Evolutionary conservation across 202 grass and related monocot species (phyloP), one percentile per base, ranked within the genome.

Genomic region (Zoysia matrella): DNA sequence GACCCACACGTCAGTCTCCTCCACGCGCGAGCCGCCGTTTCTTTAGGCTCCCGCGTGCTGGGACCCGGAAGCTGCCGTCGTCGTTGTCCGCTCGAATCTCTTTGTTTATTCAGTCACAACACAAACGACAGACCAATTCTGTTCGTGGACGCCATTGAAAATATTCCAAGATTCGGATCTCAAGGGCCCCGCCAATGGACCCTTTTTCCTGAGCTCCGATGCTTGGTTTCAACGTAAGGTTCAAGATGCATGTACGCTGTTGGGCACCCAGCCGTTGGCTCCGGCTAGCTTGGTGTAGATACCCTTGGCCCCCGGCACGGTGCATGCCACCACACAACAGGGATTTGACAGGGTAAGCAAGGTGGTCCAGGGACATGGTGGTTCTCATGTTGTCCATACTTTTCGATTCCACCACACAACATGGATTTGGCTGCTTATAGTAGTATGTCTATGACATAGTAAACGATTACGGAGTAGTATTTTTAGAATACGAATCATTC

Each of bases 101-200:
- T 11, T 12, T 22, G 6, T 79, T 68, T 18, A 52, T 52, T 47
- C 46, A 18, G 4, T 5, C 8, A 1, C 22, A 2, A 1, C 47
- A 14, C 11, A 4, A 8, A 48, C 18, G 56, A 51, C 63, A 41
- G 53, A 10, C 64, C 22, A 41, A 36, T 50, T 65, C 49, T 74
- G 46, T 74, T 41, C 63, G 12, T 68, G 77, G 77, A 45, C 63
- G 40, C 64, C 40, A 73, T 3, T 14, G 56, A 13, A 50, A 51
- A 81, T 47, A 65, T 46, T 71, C 40, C 55, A 6, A 74, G 77
- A 86, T 81, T 75, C 84, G 84, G 48, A 86, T 75, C 71, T 75
- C 3, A 0, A 3, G 12, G 62, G 62, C n/a, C 1, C 77, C 77
- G 11, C 55, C 41, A 47, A 55, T 6, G 15, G 60, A 13, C 62